phyloP scores from a whole-genome alignment of 176 grass and related monocot species.

The Zea luxurians region DNA sequence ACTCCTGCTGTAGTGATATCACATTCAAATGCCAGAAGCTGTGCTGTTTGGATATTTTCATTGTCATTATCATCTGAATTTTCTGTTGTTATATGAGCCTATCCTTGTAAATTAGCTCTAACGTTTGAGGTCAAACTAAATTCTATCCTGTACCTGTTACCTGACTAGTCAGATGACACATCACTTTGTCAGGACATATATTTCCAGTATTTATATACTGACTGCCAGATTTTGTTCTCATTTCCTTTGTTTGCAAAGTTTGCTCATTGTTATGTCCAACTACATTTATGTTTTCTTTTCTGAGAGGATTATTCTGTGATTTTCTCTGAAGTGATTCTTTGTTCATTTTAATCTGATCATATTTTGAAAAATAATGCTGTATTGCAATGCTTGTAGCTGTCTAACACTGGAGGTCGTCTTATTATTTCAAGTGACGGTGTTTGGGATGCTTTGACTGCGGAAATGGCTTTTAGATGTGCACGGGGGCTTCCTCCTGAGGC shows the following conservation, averaged over 20 bases:
- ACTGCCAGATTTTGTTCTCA: not conserved
- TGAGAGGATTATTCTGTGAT: not conserved
- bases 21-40: conserved; percentile 30
- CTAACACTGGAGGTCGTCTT: conserved; percentile 68
- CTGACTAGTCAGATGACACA: not conserved
- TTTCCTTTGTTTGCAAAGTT: not conserved
- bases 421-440: conserved; percentile 96
- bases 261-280: not conserved
- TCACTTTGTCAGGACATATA: not conserved
- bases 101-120: conserved; percentile 15
- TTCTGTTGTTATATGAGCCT: not conserved
- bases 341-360: conserved; percentile 9
- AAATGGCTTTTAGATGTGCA: conserved; percentile 71
- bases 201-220: conserved; percentile 8
- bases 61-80: not conserved
- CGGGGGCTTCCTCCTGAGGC: conserved; percentile 56
- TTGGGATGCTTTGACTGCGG: conserved; percentile 80
- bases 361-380: conserved; percentile 17
- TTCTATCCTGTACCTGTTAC: not conserved
- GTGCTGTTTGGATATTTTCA: conserved; percentile 10
- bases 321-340: conserved; percentile 7
- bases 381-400: conserved; percentile 58
- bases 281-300: conserved; percentile 15
- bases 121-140: not conserved
- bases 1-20: not conserved